Conservation (phyloP, 73 alveolate species). For the Diophrys sp. region DNA sequence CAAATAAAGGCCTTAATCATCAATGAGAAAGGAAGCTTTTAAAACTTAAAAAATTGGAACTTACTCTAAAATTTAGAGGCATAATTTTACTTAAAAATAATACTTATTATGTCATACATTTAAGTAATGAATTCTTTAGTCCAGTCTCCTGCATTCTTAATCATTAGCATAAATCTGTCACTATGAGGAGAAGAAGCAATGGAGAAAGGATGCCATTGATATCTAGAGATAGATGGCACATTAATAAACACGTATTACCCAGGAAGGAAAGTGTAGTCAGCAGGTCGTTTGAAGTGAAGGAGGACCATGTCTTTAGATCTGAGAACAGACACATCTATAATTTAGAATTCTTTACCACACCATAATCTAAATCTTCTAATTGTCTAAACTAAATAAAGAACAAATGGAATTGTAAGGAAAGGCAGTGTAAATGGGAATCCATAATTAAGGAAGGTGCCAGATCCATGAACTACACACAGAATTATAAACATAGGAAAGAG, state of each 20-base stretch:
- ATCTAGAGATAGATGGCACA: constrained; percentile 1
- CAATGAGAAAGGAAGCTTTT: too few species aligned
- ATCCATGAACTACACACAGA: constrained; percentile 9
- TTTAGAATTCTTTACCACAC: background rate
- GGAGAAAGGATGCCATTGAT: constrained; percentile 29
- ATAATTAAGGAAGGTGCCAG: background rate
- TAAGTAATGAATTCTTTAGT: background rate
- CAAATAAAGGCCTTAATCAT: background rate
- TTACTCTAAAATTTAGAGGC: too few species aligned
- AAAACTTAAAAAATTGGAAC: too few species aligned
- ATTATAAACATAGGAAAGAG: constrained; percentile 17
- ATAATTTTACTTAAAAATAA: too few species aligned
- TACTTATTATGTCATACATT: background rate
- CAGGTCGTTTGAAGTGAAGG: constrained; percentile 12
- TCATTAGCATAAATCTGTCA: constrained; percentile 8
- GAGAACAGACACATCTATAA: constrained; percentile 8
- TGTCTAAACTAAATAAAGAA: background rate
- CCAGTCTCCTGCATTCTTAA: constrained; percentile 12
- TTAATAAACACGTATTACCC: constrained; percentile 20
- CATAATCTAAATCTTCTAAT: constrained; percentile 1
- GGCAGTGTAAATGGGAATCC: constrained; percentile 14
- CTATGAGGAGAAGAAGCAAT: constrained; percentile 22
- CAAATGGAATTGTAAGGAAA: constrained; percentile 1
- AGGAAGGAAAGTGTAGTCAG: constrained; percentile 5
- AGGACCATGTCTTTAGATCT: background rate